Evolutionary conservation across 1,284 basidiomycete genomes (phyloP), one percentile per base, ranked within the genome.

Genomic region (Tausonia pullulans): DNA sequence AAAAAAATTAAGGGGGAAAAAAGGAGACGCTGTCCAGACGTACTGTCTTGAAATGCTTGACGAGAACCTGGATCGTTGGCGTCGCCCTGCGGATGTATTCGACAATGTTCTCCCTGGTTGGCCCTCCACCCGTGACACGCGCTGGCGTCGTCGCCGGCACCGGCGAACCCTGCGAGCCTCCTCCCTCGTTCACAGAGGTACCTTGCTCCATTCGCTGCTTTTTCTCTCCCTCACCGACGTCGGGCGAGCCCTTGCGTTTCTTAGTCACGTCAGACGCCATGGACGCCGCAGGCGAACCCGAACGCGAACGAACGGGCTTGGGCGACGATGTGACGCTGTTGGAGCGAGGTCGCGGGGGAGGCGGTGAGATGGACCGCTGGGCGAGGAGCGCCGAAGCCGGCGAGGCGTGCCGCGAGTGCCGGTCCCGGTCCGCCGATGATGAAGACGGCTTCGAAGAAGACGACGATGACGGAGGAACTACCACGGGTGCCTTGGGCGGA

Each of bases 321-420:
- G 68, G 43, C 27, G 68, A 43, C 54, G 68, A 49, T 63, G 67
- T 56, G 43, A 58, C 27, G 50, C 67, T 70, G 27, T 70, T 72
- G 9, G 81, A 40, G 7, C 43, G 55, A 57, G 43, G 55, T 43
- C 55, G 55, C 43, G 41, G 41, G 40, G 10, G 55, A 57, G 2
- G 86, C 7, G 87, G 87, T 67, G 86, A 87, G 3, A 87, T 89
- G 0, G 88, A 88, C 10, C 88, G 84, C 74, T 86, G 87, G 10
- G 88, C 88, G n/a, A 90, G 81, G 50, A 88, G 72, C 2, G 84
- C 85, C 75, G 87, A 85, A 41, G 69, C n/a, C 81, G 69, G 84
- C 78, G 54, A 78, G 76, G 67, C 49, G 45, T 56, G 45, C 16
- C 53, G 45, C 13, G 68, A 65, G 13, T 68, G 39, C 81, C 78